Percentiles rank a stretch among this genome's conserved stretches.
Evolutionary conservation across 345 rosid species (phyloP).

Genomic region (Lenwebbia sp.): DNA sequence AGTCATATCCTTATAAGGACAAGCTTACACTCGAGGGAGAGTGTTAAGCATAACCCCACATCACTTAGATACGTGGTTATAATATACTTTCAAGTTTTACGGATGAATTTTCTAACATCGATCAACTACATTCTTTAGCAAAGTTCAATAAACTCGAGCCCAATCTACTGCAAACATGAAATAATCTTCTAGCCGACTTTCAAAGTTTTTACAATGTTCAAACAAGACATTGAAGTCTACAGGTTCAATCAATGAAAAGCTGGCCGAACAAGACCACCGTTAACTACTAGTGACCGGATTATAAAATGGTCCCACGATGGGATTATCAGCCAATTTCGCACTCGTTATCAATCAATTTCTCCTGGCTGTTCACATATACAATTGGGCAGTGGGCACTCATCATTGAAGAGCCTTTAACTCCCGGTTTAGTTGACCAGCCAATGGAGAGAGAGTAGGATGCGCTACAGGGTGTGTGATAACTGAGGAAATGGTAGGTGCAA

Average conservation of each 20-base stretch:
- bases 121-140: neutral
- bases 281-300: neutral
- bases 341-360: slow-evolving; percentile 17
- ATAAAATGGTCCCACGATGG: neutral
- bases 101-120: neutral
- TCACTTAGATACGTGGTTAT: neutral
- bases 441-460: neutral
- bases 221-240: neutral
- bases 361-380: slow-evolving; percentile 15
- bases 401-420: neutral
- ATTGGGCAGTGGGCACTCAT: neutral
- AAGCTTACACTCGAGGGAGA: neutral
- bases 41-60: neutral
- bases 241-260: neutral
- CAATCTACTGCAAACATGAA: neutral
- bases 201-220: neutral
- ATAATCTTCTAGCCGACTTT: neutral
- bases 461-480: neutral
- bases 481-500: neutral
- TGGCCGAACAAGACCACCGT: neutral
- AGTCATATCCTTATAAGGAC: neutral
- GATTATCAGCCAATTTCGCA: neutral
- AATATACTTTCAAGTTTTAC: neutral
- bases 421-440: neutral
- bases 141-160: neutral